phyloP scores from a whole-genome alignment of 768 basidiomycete species.

The Suillus lakei region DNA sequence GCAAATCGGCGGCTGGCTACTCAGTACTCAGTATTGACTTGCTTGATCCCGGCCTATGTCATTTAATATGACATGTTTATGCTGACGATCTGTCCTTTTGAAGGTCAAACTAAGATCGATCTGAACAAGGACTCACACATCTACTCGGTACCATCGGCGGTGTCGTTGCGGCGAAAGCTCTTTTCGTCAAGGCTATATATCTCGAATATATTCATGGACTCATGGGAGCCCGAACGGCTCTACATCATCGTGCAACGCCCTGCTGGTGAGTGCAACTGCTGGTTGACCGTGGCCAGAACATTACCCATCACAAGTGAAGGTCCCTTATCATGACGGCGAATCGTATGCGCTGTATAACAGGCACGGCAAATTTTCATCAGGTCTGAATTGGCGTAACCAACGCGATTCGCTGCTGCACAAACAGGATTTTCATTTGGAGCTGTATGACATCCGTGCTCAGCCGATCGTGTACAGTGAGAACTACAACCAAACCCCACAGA shows the following conservation, averaged over 20 bases:
- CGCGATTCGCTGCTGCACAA: background rate
- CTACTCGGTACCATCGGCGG: background rate
- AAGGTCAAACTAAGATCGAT: background rate
- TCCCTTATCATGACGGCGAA: background rate
- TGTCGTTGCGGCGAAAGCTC: background rate
- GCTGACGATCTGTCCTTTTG: background rate
- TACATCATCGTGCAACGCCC: background rate
- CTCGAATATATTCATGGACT: background rate
- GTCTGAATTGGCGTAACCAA: background rate
- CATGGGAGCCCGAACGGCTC: background rate
- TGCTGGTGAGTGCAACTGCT: background rate
- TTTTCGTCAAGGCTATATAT: background rate
- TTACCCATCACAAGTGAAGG: background rate
- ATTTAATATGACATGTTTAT: background rate
- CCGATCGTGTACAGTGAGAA: background rate
- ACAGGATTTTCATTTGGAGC: background rate
- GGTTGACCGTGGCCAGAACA: background rate
- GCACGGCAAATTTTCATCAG: background rate
- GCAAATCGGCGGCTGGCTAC: background rate
- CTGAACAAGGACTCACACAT: background rate
- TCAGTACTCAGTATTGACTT: background rate
- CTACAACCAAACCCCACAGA: background rate
- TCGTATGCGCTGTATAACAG: background rate
- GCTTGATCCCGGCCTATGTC: background rate
- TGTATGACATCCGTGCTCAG: background rate